Conservation (phyloP, 2,329 filamentous ascomycete genomes). For the Dothistroma septosporum region DNA sequence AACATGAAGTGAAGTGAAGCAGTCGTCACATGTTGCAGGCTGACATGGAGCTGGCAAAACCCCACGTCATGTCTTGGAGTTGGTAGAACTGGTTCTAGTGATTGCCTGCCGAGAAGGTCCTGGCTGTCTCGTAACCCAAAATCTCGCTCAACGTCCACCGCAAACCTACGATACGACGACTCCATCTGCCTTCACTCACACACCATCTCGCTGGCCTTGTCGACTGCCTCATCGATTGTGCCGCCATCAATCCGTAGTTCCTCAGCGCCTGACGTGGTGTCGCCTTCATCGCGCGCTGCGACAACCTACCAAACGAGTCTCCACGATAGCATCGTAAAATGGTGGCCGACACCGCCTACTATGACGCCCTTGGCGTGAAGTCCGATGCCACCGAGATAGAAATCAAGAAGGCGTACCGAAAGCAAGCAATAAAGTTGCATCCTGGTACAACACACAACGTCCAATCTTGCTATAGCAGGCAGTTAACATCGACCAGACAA, state of each 20-base stretch:
- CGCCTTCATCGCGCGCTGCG: neutral
- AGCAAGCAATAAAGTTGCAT: constrained; percentile 88
- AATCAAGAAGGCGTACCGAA: constrained; percentile 94
- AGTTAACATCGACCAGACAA: constrained; percentile 61
- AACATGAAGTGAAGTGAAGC: neutral
- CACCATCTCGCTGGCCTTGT: neutral
- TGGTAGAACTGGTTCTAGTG: neutral
- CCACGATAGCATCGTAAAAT: constrained; percentile 46
- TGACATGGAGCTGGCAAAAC: neutral
- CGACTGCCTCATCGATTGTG: neutral
- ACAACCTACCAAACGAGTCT: neutral
- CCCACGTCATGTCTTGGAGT: neutral
- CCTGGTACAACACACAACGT: constrained; percentile 46
- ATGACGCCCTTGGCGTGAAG: constrained; percentile 77
- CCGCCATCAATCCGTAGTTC: neutral
- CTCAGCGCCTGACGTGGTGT: neutral
- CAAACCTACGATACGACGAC: neutral
- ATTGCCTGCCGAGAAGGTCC: neutral
- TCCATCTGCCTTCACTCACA: neutral
- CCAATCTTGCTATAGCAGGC: neutral
- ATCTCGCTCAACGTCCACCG: neutral
- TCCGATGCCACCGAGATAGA: constrained; percentile 83
- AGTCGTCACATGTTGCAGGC: neutral
- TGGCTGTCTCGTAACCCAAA: neutral
- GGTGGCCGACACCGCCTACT: constrained; percentile 94